These are phyloP conservation scores for Vitellaria paradoxa DNA, from an alignment of 179 eudicot species.

Conservation along the genomic window DNA sequence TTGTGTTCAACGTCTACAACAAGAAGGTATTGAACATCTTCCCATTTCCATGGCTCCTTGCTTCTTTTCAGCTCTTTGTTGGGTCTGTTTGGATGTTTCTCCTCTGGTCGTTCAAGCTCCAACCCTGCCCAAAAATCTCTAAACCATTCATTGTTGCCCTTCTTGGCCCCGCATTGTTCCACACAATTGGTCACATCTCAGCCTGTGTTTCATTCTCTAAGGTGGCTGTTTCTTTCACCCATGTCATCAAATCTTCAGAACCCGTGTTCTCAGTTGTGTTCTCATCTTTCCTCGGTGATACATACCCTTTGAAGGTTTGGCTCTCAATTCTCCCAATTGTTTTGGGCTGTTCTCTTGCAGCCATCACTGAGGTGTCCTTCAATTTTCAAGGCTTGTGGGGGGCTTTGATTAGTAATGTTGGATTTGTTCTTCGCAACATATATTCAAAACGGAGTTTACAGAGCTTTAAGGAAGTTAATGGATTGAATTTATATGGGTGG, in stretches of 20 bases:
- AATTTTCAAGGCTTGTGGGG: constrained; percentile 73
- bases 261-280: constrained; percentile 75
- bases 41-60: constrained; percentile 89
- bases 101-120: constrained; percentile 68
- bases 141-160: constrained; percentile 70
- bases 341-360: constrained; percentile 77
- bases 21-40: constrained; percentile 70
- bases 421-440: constrained; percentile 77
- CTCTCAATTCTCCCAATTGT: constrained; percentile 79
- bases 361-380: constrained; percentile 80
- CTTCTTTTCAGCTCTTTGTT: constrained; percentile 73
- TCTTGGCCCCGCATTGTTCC: constrained; percentile 81
- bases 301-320: constrained; percentile 68
- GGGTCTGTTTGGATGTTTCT: constrained; percentile 77
- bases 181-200: constrained; percentile 56
- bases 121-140: constrained; percentile 69
- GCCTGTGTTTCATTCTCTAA: constrained; percentile 90
- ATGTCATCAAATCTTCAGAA: constrained; percentile 79
- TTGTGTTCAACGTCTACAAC: constrained; percentile 75
- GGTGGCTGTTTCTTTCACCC: constrained; percentile 89
- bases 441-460: constrained; percentile 77
- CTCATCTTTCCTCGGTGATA: constrained; percentile 63
- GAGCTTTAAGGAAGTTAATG: constrained; percentile 77
- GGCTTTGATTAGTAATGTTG: constrained; percentile 87
- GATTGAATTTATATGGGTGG: constrained; percentile 82